Evolutionary conservation across 768 basidiomycete genomes (phyloP).

Genomic region (Podaxis sp.): DNA sequence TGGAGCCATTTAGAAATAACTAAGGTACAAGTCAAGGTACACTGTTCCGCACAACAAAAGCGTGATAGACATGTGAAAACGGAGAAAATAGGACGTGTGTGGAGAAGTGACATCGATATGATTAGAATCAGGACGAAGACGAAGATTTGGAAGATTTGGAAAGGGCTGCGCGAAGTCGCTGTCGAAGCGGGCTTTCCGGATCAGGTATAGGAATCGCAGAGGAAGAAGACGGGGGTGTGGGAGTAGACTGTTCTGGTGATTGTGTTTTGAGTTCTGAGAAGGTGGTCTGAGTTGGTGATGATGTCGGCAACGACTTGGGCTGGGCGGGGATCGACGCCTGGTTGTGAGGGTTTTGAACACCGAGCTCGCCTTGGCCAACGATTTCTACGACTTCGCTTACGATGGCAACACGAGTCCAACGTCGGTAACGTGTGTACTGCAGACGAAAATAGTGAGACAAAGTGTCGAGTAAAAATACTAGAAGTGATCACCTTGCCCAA

Average conservation of each 20-base stretch:
- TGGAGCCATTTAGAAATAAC: not conserved
- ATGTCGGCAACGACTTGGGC: not conserved
- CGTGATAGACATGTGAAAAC: conserved; percentile 10
- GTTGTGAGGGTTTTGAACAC: conserved; percentile 19
- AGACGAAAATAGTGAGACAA: conserved; percentile 4
- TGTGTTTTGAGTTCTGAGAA: conserved; percentile 3
- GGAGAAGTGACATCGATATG: not conserved
- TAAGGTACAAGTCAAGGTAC: not conserved
- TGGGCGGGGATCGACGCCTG: not conserved
- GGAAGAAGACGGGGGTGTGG: conserved; percentile 1
- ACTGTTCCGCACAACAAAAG: conserved; percentile 15
- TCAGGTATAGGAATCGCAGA: not conserved
- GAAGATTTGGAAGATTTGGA: conserved; percentile 10
- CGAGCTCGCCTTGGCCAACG: conserved; percentile 39
- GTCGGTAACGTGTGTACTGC: conserved; percentile 80
- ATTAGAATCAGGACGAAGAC: not conserved
- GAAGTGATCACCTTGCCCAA: conserved; percentile 68
- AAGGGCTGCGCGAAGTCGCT: conserved; percentile 13
- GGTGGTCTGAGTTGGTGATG: not conserved
- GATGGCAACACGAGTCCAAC: conserved; percentile 85
- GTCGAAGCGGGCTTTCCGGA: conserved; percentile 11
- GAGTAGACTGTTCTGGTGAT: not conserved
- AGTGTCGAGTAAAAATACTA: conserved; percentile 2
- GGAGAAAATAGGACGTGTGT: not conserved
- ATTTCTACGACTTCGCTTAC: conserved; percentile 71